Percentiles rank a stretch among this genome's conserved stretches.
Evolutionary conservation across 1,284 basidiomycete genomes (phyloP).

Genomic region (Ceratobasidium theobromae): DNA sequence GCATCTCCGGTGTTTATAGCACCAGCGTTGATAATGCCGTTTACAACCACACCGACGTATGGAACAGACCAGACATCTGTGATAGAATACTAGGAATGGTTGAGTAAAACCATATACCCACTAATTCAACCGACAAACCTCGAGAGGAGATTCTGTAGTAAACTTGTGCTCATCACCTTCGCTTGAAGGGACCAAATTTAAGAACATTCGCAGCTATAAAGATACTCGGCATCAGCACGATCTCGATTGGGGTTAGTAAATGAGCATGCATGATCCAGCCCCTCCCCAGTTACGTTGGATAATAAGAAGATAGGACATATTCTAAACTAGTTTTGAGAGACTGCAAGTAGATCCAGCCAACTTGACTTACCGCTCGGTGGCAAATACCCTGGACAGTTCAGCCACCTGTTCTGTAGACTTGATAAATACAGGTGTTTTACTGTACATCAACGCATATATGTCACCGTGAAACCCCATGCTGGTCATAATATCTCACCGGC

Average conservation of each 20-base stretch:
- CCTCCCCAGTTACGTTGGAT: slow-evolving; percentile 93
- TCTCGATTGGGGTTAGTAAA: not conserved
- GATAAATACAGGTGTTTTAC: slow-evolving; percentile 77
- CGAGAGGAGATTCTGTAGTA: slow-evolving; percentile 80
- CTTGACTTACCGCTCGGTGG: slow-evolving; percentile 59
- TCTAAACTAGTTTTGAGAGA: slow-evolving; percentile 46
- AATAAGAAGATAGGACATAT: slow-evolving; percentile 92
- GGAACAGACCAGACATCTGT: slow-evolving; percentile 69
- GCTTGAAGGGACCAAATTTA: slow-evolving; percentile 84
- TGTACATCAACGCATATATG: slow-evolving; percentile 40
- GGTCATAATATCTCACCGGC: slow-evolving; percentile 56
- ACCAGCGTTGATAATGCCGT: slow-evolving; percentile 84
- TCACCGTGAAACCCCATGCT: slow-evolving; percentile 4
- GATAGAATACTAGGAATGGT: slow-evolving; percentile 63
- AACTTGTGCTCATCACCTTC: slow-evolving; percentile 81
- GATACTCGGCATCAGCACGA: slow-evolving; percentile 44
- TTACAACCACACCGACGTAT: slow-evolving; percentile 84
- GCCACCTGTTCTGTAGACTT: slow-evolving; percentile 74
- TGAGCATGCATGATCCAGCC: slow-evolving; percentile 68
- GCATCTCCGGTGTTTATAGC: slow-evolving; percentile 77
- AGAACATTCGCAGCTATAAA: slow-evolving; percentile 71
- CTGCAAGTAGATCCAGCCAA: slow-evolving; percentile 1
- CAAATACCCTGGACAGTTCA: slow-evolving; percentile 72
- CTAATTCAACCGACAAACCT: slow-evolving; percentile 52
- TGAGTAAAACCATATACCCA: slow-evolving; percentile 29